Percentiles rank a stretch among this genome's conserved stretches.
Evolutionary conservation across 2,329 filamentous ascomycete species (phyloP).

Genomic region (Dactylellina leptospora): DNA sequence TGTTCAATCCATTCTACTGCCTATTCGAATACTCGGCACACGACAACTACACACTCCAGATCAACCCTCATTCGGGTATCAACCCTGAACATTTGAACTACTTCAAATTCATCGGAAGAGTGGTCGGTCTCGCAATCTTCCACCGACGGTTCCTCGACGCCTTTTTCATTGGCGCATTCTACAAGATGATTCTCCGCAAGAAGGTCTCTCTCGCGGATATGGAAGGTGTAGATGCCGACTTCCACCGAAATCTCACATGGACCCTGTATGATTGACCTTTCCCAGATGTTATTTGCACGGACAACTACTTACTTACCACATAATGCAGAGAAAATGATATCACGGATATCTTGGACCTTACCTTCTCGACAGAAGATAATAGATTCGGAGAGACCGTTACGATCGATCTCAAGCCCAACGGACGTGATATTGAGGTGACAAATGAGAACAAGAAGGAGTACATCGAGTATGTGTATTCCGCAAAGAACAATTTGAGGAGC

Average conservation of each 20-base stretch:
- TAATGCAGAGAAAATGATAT: slow-evolving; percentile 82
- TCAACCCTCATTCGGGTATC: slow-evolving; percentile 98
- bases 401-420: slow-evolving; percentile 90
- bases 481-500: neutral
- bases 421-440: slow-evolving; percentile 91
- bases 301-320: slow-evolving; percentile 7
- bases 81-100: slow-evolving; percentile 99
- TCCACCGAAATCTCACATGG: slow-evolving; percentile 96
- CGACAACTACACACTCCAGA: slow-evolving; percentile 99
- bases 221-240: slow-evolving; percentile 98
- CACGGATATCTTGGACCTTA: slow-evolving; percentile 87
- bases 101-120: slow-evolving; percentile 99
- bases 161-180: slow-evolving; percentile 98
- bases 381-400: slow-evolving; percentile 93
- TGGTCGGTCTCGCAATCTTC: slow-evolving; percentile 97
- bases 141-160: slow-evolving; percentile 96
- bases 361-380: slow-evolving; percentile 96
- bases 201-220: slow-evolving; percentile 91
- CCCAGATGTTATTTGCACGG: neutral
- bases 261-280: slow-evolving; percentile 70
- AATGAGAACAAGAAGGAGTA: slow-evolving; percentile 99
- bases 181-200: slow-evolving; percentile 99
- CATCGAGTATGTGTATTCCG: slow-evolving; percentile 71
- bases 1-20: slow-evolving; percentile 99
- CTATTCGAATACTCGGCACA: slow-evolving; percentile 99